Conservation (phyloP, 805 yeast genomes). For the Brettanomyces bruxellensis region DNA sequence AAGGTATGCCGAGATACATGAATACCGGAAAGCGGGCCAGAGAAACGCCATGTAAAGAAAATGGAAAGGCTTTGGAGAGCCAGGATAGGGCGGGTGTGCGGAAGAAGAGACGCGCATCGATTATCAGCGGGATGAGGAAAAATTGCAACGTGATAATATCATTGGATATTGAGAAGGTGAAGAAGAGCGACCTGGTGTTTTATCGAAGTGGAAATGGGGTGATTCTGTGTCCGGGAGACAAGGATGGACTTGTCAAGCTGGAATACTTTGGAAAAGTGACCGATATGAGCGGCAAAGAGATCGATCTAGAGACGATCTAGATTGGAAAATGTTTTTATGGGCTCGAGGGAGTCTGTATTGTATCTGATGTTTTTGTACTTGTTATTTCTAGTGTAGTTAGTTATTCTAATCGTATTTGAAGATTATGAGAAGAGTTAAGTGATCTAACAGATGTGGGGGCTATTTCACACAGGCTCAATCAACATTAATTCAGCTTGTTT, state of each 20-base stretch:
- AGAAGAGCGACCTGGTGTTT: slow-evolving; percentile 37
- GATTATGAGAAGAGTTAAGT: too few relatives aligned
- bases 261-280: slow-evolving; percentile 31
- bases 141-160: slow-evolving; percentile 50
- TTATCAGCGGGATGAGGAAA: slow-evolving; percentile 69
- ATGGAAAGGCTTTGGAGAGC: not conserved
- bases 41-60: not conserved
- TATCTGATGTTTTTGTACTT: too few relatives aligned
- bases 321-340: too few relatives aligned
- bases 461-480: too few relatives aligned
- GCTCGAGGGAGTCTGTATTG: too few relatives aligned
- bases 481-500: too few relatives aligned
- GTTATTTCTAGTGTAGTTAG: too few relatives aligned
- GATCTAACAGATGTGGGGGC: too few relatives aligned
- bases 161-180: slow-evolving; percentile 44
- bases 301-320: slow-evolving; percentile 1
- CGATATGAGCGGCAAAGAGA: slow-evolving; percentile 8
- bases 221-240: slow-evolving; percentile 54
- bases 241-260: slow-evolving; percentile 39
- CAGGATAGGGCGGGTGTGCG: not conserved
- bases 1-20: slow-evolving; percentile 33
- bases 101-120: slow-evolving; percentile 23
- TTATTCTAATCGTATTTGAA: too few relatives aligned
- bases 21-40: slow-evolving; percentile 8
- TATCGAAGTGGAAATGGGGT: slow-evolving; percentile 69